These are phyloP conservation scores for Komagataella kurtzmanii DNA, from an alignment of 805 yeast species.

Conservation along the genomic window DNA sequence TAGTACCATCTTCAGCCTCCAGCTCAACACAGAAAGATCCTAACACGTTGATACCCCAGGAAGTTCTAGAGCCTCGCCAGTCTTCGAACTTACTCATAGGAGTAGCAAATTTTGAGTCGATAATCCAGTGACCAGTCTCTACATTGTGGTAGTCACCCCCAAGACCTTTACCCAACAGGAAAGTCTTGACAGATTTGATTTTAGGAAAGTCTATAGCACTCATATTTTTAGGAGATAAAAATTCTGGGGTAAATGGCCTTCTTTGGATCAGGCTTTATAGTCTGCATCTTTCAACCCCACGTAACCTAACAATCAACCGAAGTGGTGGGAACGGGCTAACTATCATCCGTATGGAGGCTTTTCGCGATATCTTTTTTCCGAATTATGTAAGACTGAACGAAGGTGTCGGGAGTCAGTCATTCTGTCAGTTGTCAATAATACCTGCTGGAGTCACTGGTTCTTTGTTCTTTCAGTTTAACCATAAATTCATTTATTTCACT, in stretches of 20 bases:
- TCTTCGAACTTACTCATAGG: conserved; percentile 36
- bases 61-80: conserved; percentile 28
- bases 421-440: not conserved
- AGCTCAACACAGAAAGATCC: conserved; percentile 37
- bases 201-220: conserved; percentile 23
- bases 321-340: not conserved
- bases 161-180: conserved; percentile 27
- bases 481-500: conserved; percentile 15
- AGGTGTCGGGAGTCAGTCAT: not conserved
- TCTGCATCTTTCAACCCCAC: not conserved
- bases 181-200: conserved; percentile 28
- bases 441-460: conserved; percentile 9
- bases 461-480: conserved; percentile 14
- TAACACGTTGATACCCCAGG: conserved; percentile 37
- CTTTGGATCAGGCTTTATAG: not conserved
- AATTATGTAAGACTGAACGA: not conserved
- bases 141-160: conserved; percentile 42
- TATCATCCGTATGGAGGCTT: not conserved
- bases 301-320: not conserved
- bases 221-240: conserved; percentile 5
- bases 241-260: not conserved
- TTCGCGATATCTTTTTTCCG: not conserved
- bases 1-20: conserved; percentile 33
- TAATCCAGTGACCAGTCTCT: conserved; percentile 33
- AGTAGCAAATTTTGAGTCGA: conserved; percentile 30